Evolutionary conservation across 495 filamentous ascomycete species (phyloP), one percentile per base, ranked within the genome.

Genomic region (Articulospora tetracladia): DNA sequence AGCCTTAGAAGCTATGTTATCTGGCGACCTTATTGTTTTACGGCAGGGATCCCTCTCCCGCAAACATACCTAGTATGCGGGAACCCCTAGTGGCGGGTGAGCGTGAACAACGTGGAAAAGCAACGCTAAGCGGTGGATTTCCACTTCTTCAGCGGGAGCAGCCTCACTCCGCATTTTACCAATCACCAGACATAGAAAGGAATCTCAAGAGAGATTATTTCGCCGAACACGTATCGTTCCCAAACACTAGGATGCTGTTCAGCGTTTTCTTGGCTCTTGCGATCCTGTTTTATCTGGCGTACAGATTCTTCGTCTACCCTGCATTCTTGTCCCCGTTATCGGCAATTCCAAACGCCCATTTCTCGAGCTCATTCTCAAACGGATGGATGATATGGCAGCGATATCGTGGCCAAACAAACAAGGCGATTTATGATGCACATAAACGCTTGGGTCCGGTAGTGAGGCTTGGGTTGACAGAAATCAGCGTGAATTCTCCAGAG

Each of bases 331-430:
- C 87, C 25, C 85, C 88, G 1, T 77, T 91, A 8, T 70, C 85
- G 12, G 77, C 70, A n/a, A 82, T 91, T 54, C 88, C 87, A 32
- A 82, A 78, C 54, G 85, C 86, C 0, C 86, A 90, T 71, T 80
- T 77, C 72, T 79, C 82, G 0, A 75, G 79, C 24, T 75, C 80
- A 3, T 64, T 87, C 66, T 82, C 84, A 7, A 73, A 80, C 3
- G 41, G 74, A n/a, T 90, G 85, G 85, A 85, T 89, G 12, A 49
- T 54, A 30, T 62, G 53, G 59, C 51, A 61, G 41, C 41, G 46
- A 41, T 56, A 56, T 46, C 28, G 20, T 20, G 49, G 55, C 1
- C 26, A 27, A 27, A 27, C 47, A 32, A 54, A 41, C 20, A 59
- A 36, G 12, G 51, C 66, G 74, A 85, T 17, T 81, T 77, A 90